Evolutionary conservation across 345 rosid species (phyloP).

Genomic region (Corymbia maculata): DNA sequence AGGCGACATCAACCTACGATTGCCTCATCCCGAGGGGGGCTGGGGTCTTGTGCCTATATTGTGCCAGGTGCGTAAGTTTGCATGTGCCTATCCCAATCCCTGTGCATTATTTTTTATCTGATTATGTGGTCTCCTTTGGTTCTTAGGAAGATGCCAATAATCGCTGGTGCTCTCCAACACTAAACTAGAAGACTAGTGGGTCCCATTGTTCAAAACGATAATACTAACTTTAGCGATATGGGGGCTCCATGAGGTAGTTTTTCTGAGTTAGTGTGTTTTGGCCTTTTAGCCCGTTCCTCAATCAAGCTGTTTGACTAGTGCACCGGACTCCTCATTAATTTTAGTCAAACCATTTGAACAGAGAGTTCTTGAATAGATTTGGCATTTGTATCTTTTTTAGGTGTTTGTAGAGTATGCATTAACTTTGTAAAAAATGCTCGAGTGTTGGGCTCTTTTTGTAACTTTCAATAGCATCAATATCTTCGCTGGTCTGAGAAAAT

Average conservation of each 20-base stretch:
- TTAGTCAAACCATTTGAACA: too few species aligned
- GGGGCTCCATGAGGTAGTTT: not conserved
- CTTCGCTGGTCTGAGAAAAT: not conserved
- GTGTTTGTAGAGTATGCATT: too few species aligned
- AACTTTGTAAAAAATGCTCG: not conserved
- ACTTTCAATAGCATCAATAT: not conserved
- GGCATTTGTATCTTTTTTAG: too few species aligned
- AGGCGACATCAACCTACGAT: not conserved
- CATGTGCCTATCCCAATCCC: not conserved
- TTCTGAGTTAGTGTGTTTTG: too few species aligned
- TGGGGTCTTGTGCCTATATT: slow-evolving; percentile 68
- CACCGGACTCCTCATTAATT: too few species aligned
- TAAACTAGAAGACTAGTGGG: not conserved
- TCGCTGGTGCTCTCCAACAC: not conserved
- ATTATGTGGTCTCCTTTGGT: not conserved
- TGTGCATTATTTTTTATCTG: too few species aligned
- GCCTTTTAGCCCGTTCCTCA: too few species aligned
- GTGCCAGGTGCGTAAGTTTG: slow-evolving; percentile 50
- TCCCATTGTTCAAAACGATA: not conserved
- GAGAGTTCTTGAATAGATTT: too few species aligned
- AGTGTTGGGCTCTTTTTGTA: not conserved
- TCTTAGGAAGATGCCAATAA: not conserved
- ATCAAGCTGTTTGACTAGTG: too few species aligned
- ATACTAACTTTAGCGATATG: not conserved
- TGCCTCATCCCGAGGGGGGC: slow-evolving; percentile 37